Evolutionary conservation across 805 yeast species (phyloP).

Genomic region (Teunomyces tritomae): DNA sequence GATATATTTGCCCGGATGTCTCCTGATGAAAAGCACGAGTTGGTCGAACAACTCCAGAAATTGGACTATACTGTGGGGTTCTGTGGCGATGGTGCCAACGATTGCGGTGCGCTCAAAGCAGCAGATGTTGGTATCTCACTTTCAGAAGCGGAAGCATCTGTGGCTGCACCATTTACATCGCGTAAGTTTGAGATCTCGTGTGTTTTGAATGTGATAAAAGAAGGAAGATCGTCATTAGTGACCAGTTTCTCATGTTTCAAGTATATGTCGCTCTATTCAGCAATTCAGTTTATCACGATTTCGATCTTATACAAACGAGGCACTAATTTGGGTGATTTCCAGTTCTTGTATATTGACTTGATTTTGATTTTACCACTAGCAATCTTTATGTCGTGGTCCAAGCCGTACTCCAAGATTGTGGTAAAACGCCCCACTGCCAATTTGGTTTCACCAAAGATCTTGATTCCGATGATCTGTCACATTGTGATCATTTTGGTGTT

Average conservation of each 20-base stretch:
- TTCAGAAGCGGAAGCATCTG: conserved; percentile 97
- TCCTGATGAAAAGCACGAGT: conserved; percentile 97
- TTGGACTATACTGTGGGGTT: conserved; percentile 92
- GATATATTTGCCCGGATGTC: conserved; percentile 95
- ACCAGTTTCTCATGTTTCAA: conserved; percentile 97
- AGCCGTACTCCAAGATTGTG: conserved; percentile 61
- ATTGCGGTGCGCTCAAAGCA: conserved; percentile 96
- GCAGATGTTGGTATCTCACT: conserved; percentile 96
- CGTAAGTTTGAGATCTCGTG: conserved; percentile 88
- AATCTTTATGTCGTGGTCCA: conserved; percentile 96
- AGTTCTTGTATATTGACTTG: conserved; percentile 90
- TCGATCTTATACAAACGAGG: conserved; percentile 84
- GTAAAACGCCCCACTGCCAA: conserved; percentile 90
- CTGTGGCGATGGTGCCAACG: conserved; percentile 99
- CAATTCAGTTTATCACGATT: conserved; percentile 90
- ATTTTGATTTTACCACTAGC: conserved; percentile 92
- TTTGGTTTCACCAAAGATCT: conserved; percentile 81
- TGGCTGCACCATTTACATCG: conserved; percentile 97
- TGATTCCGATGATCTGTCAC: conserved; percentile 78
- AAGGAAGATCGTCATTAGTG: conserved; percentile 92
- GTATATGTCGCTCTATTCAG: conserved; percentile 95
- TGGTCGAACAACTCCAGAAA: conserved; percentile 80
- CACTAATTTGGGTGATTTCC: conserved; percentile 93
- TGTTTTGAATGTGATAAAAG: conserved; percentile 85
- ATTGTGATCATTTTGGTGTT: conserved; percentile 61